phyloP scores from a whole-genome alignment of 805 yeast species.

The Lipomyces yamadae region DNA sequence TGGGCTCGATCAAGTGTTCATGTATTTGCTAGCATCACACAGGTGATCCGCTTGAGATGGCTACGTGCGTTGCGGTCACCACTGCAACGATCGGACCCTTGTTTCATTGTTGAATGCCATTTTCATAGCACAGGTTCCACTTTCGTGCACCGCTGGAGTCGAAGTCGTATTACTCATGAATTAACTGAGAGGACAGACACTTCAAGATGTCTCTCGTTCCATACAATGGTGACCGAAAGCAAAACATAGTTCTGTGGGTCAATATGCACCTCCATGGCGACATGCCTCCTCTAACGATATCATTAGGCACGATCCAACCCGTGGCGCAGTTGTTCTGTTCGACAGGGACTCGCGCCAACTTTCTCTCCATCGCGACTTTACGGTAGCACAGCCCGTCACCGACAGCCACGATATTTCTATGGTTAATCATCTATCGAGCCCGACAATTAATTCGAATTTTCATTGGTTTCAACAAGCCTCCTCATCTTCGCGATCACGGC shows the following conservation, averaged over 20 bases:
- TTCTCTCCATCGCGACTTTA: slow-evolving; percentile 27
- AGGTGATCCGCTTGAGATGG: not conserved
- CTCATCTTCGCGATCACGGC: not conserved
- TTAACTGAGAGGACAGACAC: too few relatives aligned
- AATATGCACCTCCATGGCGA: not conserved
- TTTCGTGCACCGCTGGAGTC: too few relatives aligned
- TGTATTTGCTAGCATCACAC: not conserved
- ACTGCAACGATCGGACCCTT: not conserved
- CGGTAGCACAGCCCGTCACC: not conserved
- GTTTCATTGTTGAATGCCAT: not conserved
- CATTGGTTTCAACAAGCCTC: not conserved
- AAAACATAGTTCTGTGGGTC: slow-evolving; percentile 32
- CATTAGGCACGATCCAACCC: slow-evolving; percentile 33
- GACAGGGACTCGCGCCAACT: slow-evolving; percentile 33
- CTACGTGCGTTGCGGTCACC: not conserved
- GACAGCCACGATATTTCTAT: slow-evolving; percentile 5
- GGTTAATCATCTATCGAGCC: not conserved
- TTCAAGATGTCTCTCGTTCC: slow-evolving; percentile 33
- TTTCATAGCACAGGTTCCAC: not conserved
- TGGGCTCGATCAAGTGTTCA: too few relatives aligned
- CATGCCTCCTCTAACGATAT: not conserved
- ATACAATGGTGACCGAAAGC: slow-evolving; percentile 22
- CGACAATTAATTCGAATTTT: not conserved
- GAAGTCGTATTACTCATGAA: too few relatives aligned
- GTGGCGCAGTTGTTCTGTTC: slow-evolving; percentile 29